phyloP scores from a whole-genome alignment of 2,329 filamentous ascomycete genomes.

The Penicillium sp. region DNA sequence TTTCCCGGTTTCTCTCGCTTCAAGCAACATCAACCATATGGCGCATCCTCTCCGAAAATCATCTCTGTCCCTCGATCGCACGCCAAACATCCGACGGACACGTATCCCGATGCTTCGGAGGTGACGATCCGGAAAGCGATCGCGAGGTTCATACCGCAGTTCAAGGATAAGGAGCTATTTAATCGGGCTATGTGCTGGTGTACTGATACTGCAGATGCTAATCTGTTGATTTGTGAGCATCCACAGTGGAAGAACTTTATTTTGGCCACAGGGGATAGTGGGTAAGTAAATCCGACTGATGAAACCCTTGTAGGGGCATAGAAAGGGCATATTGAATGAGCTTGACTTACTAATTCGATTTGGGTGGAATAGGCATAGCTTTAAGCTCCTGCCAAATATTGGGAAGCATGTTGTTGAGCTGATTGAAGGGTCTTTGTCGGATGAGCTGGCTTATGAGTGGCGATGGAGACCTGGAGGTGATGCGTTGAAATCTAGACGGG shows the following conservation, averaged over 20 bases:
- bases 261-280: slow-evolving; percentile 50
- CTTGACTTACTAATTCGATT: neutral
- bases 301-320: too few species aligned
- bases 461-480: slow-evolving; percentile 50
- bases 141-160: slow-evolving; percentile 54
- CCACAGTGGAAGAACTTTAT: slow-evolving; percentile 47
- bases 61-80: slow-evolving; percentile 19
- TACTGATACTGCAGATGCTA: slow-evolving; percentile 55
- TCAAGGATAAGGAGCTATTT: slow-evolving; percentile 50
- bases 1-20: slow-evolving; percentile 46
- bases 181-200: slow-evolving; percentile 60
- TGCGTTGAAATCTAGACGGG: slow-evolving; percentile 44
- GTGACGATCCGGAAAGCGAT: slow-evolving; percentile 50
- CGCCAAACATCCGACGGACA: slow-evolving; percentile 20
- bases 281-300: slow-evolving; percentile 32
- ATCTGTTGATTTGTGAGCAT: slow-evolving; percentile 55
- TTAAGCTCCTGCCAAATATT: slow-evolving; percentile 50
- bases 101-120: slow-evolving; percentile 49
- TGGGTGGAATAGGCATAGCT: slow-evolving; percentile 38
- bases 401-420: slow-evolving; percentile 51
- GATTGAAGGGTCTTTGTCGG: slow-evolving; percentile 41
- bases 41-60: slow-evolving; percentile 41
- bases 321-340: neutral
- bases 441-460: slow-evolving; percentile 45
- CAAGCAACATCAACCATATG: slow-evolving; percentile 37